phyloP scores from a whole-genome alignment of 2,329 filamentous ascomycete genomes.

The Plenodomus biglobosus region DNA sequence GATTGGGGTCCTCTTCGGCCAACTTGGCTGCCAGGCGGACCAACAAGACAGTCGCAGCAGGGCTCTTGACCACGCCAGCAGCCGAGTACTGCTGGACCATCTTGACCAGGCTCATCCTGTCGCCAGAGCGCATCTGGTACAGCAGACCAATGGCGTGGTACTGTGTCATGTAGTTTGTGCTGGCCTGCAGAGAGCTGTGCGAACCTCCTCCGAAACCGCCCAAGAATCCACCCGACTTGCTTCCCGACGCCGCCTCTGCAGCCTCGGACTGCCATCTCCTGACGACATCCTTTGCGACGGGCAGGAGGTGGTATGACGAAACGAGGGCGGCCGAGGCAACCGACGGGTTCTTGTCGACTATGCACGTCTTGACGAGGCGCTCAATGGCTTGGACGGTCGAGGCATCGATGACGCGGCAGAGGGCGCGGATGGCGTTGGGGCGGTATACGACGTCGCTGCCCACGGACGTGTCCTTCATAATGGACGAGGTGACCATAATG shows the following conservation, averaged over 20 bases:
- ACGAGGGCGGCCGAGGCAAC: conserved; percentile 95
- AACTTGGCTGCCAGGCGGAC: conserved; percentile 91
- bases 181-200: conserved; percentile 68
- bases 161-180: conserved; percentile 93
- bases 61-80: conserved; percentile 90
- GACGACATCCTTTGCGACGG: conserved; percentile 92
- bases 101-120: conserved; percentile 97
- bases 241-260: conserved; percentile 88
- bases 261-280: conserved; percentile 98
- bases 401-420: conserved; percentile 94
- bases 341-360: conserved; percentile 97
- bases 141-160: conserved; percentile 97
- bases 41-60: conserved; percentile 87
- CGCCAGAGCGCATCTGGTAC: conserved; percentile 96
- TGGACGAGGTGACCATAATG: conserved; percentile 99
- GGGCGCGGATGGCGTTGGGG: conserved; percentile 90
- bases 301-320: conserved; percentile 95
- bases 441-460: conserved; percentile 81
- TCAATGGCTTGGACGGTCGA: conserved; percentile 97
- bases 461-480: conserved; percentile 98
- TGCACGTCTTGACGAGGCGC: conserved; percentile 97
- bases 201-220: conserved; percentile 85
- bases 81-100: conserved; percentile 99
- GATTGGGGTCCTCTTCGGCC: conserved; percentile 84
- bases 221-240: conserved; percentile 86